Evolutionary conservation across 2,329 filamentous ascomycete species (phyloP), one percentile per base, ranked within the genome.

Genomic region (Neonectria neomacrospora): DNA sequence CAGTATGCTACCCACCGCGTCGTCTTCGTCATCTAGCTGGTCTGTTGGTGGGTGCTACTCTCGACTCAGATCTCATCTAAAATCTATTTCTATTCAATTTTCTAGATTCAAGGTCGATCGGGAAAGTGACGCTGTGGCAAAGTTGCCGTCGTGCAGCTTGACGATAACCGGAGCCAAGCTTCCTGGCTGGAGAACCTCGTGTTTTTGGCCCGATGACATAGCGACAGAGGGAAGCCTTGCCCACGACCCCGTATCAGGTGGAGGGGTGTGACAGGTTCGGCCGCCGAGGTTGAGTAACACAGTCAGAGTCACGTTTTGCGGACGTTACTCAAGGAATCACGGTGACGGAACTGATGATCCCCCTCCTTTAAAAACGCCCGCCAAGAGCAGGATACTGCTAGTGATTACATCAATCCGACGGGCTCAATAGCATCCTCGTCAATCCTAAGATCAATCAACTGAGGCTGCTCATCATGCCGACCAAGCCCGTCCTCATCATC

Each of bases 171-270:
- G 81, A 80, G 70, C 84, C 82, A 23, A 85, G 74, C 55, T 80
- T 79, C 57, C 79, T 78, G 20, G 81, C 70, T 85, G 83, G 52
- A 84, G 76, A 22, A 79, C 78, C 73, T 82, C 81, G 69, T 82
- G 79, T 45, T 68, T 64, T n/a, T 30, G 39, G 26, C 57, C 52
- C 50, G 58, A 57, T 1, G 66, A 58, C 66, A 68, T 67, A 20
- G 18, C 14, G 54, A 34, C 22, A 30, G 16, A 37, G 28, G 42
- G 6, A 20, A 20, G 11, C 22, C 42, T 45, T 12, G 1, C 8
- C 28, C 9, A 10, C 28, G 8, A 30, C 5, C 32, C 5, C 12
- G 14, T 16, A 18, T n/a, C 18, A 3, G 23, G 8, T 22, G 44
- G 16, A 28, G 5, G 44, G 1, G 8, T n/a, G 9, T n/a, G 34